These are phyloP conservation scores for Echinochloa phyllopogon DNA, from an alignment of 176 grass and related monocot genomes.

Conservation along the genomic window DNA sequence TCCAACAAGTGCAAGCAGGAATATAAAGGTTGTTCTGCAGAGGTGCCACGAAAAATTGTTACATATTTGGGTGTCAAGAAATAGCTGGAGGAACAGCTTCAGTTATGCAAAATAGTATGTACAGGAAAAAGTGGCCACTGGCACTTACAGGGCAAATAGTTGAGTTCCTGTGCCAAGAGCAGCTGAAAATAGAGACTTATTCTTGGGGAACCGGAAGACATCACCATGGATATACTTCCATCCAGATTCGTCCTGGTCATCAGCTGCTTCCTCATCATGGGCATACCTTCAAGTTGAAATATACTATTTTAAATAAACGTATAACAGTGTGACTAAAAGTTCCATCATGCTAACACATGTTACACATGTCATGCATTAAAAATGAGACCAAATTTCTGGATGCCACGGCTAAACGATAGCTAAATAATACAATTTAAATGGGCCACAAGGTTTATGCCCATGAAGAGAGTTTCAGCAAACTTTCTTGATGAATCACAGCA, in stretches of 20 bases:
- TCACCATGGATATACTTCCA: constrained; percentile 99
- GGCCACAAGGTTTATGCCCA: not conserved
- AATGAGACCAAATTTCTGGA: not conserved
- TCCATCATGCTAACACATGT: not conserved
- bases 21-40: constrained; percentile 93
- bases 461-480: not conserved
- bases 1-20: constrained; percentile 90
- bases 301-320: constrained; percentile 11
- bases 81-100: not conserved
- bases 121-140: not conserved
- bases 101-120: not conserved
- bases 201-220: constrained; percentile 89
- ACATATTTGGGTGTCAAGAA: constrained; percentile 22
- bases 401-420: not conserved
- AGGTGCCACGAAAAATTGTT: constrained; percentile 21
- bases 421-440: not conserved
- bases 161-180: constrained; percentile 95
- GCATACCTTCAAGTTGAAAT: constrained; percentile 70
- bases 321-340: not conserved
- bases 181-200: constrained; percentile 92
- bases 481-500: not conserved
- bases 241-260: constrained; percentile 96
- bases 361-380: constrained; percentile 3
- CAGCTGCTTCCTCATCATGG: constrained; percentile 93
- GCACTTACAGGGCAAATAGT: constrained; percentile 85